Evolutionary conservation across 352 stramenopile species (phyloP), one percentile per base, ranked within the genome.

Genomic region (Phytopythium boreale): DNA sequence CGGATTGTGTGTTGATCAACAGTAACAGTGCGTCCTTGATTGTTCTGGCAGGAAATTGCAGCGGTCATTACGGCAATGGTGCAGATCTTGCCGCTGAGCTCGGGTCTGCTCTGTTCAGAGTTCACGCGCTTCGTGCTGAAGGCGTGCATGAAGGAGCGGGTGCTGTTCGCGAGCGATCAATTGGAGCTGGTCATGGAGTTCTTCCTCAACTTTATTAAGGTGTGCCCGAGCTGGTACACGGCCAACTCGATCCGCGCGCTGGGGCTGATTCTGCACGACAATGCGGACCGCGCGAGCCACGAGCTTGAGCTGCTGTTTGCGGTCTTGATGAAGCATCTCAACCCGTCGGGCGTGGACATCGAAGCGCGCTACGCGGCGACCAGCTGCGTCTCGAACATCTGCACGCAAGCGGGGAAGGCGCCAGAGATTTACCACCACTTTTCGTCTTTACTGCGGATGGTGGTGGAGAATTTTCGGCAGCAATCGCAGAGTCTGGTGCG

Each of bases 381-480:
- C n/a, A 93, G 79, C 64, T 93, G 85, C 62, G 80, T 93, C 31
- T 88, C 85, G 22, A 90, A 87, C 52, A 89, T 96, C 52, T 92
- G 80, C 64, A 75, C 76, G 1, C 82, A 90, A 29, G 76, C 81
- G 0, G 76, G 76, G n/a, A 88, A 89, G 67, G 87, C 83, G 34
- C 79, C 87, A 2, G 76, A 89, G 55, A 77, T 90, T 39, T 79
- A 88, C 59, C 74, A 78, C 41, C 87, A 83, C 68, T 90, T 92
- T 79, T 69, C 79, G 49, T 71, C 76, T 66, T 76, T 96, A 73
- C 61, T 93, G 66, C 83, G 81, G 19, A 90, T 93, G 71, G 82
- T 93, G 52, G 81, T 92, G 43, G 87, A 96, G 67, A 96, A 96
- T 62, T 91, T 94, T 56, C 79, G 85, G 6, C 84, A 94, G 62